Base-by-base conservation (phyloP, 2,329 filamentous ascomycete genomes). In the Parascedosporium putredinis region DNA sequence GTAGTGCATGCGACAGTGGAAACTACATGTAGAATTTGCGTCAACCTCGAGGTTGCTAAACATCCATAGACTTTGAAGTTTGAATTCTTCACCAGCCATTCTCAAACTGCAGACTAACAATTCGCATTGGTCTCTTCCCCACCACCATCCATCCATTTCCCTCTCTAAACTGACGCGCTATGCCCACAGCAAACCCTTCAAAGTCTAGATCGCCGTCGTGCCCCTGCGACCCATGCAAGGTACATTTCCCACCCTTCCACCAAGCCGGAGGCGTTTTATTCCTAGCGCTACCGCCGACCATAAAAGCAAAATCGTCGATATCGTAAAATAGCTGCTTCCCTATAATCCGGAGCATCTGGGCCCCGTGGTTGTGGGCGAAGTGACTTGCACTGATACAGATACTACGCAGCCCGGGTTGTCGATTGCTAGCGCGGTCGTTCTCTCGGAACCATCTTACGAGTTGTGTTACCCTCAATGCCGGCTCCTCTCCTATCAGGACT, bases 21-120 rank as follows among this genome's bases (percentile, higher is more conserved):
- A n/a, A n/a, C n/a, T n/a, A n/a, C n/a, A n/a, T n/a, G n/a, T n/a
- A n/a, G n/a, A n/a, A n/a, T n/a, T n/a, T n/a, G n/a, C n/a, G n/a
- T n/a, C n/a, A n/a, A n/a, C n/a, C n/a, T n/a, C n/a, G n/a, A n/a
- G n/a, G n/a, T n/a, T n/a, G n/a, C n/a, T n/a, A n/a, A n/a, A n/a
- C n/a, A n/a, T n/a, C n/a, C n/a, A n/a, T n/a, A n/a, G n/a, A n/a
- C n/a, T n/a, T n/a, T n/a, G n/a, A n/a, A n/a, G n/a, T n/a, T n/a
- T n/a, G n/a, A n/a, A n/a, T n/a, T n/a, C n/a, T n/a, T n/a, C n/a
- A 45, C 44, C 44, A 45, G 14, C 22, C 22, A 31, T 45, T 25
- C 44, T 45, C 44, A 25, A 45, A 45, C 27, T 25, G 24, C 24
- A 45, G 23, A 31, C 44, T 27, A 4, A 31, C 44, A 45, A 45